Evolutionary conservation across 768 basidiomycete species (phyloP), one percentile per base, ranked within the genome.

Genomic region (Trametes villosa): DNA sequence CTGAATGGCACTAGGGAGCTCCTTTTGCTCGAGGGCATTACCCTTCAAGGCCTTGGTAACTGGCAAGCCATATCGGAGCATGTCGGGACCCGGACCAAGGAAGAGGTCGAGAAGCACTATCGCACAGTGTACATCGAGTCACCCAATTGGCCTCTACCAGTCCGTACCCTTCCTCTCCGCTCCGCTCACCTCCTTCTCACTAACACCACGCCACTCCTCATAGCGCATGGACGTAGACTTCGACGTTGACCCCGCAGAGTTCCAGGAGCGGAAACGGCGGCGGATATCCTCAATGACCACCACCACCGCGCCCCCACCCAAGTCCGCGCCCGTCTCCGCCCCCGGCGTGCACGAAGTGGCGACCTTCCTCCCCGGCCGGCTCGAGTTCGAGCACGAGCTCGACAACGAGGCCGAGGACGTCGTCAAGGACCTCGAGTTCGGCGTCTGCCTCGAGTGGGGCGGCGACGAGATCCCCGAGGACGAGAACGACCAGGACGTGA

Each of bases 21-120:
- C 2, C 78, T 96, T 8, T 78, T 99, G 18, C 78, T 98, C 45
- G 94, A 96, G 55, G 97, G 95, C 30, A 86, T 95, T 31, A 83
- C 91, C 8, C 81, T 84, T 26, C 91, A 93, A 69, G 96, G 96
- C 1, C 74, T 98, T 33, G 96, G 96, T 4, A 98, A 98, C 71
- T 99, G 96, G 96, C 89, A 89, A 71, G 95, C 95, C 68, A 92
- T 96, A 42, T 91, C 95, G 1, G 94, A 94, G 67, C 93, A 97
- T 73, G 84, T 99, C 38, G 97, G 97, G 9, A 95, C 94, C 9
- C 83, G 95, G 57, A 91, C 95, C 12, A 95, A 89, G 72, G 94
- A 97, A 69, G 96, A 98, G 69, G 92, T 94, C 15, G 91, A 96
- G 72, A 77, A 86, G 59, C 96, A 99, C 74, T 99, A 99, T 72